Evolutionary conservation across 2,329 filamentous ascomycete species (phyloP), one percentile per base, ranked within the genome.

Genomic region (Trichoderma citrinoviride): DNA sequence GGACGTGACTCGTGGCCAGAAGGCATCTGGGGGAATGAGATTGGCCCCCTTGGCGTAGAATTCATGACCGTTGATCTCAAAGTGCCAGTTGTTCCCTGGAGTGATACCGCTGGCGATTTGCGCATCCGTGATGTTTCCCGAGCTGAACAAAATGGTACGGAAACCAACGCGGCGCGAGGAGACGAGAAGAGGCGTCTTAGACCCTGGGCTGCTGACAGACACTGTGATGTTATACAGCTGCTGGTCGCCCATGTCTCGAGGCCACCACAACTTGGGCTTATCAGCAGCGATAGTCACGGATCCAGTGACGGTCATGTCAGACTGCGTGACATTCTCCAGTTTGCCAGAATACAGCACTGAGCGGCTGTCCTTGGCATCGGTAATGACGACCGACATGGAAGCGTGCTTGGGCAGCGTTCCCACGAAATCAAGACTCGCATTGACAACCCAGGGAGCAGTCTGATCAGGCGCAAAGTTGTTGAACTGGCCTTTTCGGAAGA

Each of bases 61-160:
- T 14, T 85, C 82, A 55, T 84, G 80, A 0, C 86, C 86, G 66
- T 89, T 89, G 66, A 89, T 80, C 71, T 89, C 85, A 67, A 89
- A 89, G 70, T 89, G 85, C 85, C 86, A 72, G 80, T n/a, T 82
- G 79, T 66, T 71, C 1, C 70, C 70, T 0, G 70, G 67, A 0
- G 66, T 65, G 5, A 87, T 82, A 1, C 86, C 85, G 65, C 79
- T 76, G 1, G 79, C 76, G 0, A 85, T 71, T 67, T 89, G 84
- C 1, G 77, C 78, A 0, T 83, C 77, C 0, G 83, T 83, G 25
- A 88, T 82, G 3, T 81, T 80, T 1, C 78, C 78, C 69, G 83
- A 77, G 65, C 88, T 87, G 19, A 87, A 76, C 7, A 87, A 81
- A 50, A 88, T 87, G 0, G 86, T 88, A 17, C 86, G 79, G 69